Percentiles rank a stretch among this genome's conserved stretches.
These are phyloP conservation scores for Exophiala calicioides DNA, from an alignment of 2,329 filamentous ascomycete species.

Conservation along the genomic window DNA sequence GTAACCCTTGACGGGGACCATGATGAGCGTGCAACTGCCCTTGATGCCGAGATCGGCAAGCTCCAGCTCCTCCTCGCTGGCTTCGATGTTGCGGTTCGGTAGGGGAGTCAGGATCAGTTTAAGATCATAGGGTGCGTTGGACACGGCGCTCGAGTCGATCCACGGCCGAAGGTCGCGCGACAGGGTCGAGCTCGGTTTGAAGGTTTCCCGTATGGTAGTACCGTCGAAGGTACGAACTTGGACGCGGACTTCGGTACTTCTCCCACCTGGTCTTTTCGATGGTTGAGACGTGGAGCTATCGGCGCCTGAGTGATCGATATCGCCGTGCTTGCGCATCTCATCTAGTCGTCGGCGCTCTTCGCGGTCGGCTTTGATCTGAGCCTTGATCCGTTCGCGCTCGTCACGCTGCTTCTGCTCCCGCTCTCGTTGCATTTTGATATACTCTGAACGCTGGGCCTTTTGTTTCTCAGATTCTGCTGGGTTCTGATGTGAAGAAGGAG, in stretches of 20 bases:
- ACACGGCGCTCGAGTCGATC: slow-evolving; percentile 67
- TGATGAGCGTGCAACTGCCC: slow-evolving; percentile 79
- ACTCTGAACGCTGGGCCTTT: slow-evolving; percentile 28
- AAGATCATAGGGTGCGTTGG: slow-evolving; percentile 72
- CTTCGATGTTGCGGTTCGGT: slow-evolving; percentile 72
- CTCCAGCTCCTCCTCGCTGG: slow-evolving; percentile 69
- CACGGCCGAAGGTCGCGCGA: slow-evolving; percentile 69
- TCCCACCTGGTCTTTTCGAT: slow-evolving; percentile 27
- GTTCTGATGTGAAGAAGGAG: slow-evolving; percentile 7
- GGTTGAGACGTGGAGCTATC: slow-evolving; percentile 4
- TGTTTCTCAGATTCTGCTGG: slow-evolving; percentile 13
- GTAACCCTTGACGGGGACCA: slow-evolving; percentile 68
- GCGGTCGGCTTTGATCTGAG: slow-evolving; percentile 76
- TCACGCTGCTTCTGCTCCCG: slow-evolving; percentile 65
- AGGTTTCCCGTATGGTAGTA: slow-evolving; percentile 71
- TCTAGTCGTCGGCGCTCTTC: slow-evolving; percentile 63
- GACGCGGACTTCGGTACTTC: slow-evolving; percentile 55
- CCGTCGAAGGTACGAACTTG: slow-evolving; percentile 85
- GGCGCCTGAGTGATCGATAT: slow-evolving; percentile 9
- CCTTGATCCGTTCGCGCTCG: slow-evolving; percentile 70
- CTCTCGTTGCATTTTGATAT: slow-evolving; percentile 53
- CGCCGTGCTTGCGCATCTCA: slow-evolving; percentile 47
- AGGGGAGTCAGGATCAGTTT: slow-evolving; percentile 78
- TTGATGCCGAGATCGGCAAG: slow-evolving; percentile 70
- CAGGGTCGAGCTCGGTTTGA: slow-evolving; percentile 66